Conservation (phyloP, 305 asterid species). For the Fraxinus greggii region DNA sequence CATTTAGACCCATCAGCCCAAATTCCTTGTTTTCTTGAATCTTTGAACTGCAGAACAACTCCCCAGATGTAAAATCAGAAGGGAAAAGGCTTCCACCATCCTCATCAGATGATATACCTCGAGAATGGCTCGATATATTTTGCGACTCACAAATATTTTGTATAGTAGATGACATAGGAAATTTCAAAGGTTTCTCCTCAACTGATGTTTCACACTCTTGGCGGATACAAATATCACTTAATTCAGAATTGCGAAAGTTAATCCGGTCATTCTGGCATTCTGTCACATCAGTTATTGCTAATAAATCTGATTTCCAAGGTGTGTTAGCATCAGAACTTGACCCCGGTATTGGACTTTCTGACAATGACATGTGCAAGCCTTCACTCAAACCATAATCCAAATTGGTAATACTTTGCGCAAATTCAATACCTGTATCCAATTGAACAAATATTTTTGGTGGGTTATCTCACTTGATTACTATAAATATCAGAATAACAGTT, state of each 20-base stretch:
- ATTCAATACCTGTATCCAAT: constrained; percentile 58
- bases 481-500: not conserved
- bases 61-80: constrained; percentile 31
- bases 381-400: constrained; percentile 57
- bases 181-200: constrained; percentile 41
- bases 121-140: constrained; percentile 53
- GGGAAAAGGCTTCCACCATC: constrained; percentile 38
- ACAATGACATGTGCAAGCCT: constrained; percentile 48
- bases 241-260: constrained; percentile 36
- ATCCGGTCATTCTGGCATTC: constrained; percentile 38
- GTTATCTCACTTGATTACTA: not conserved
- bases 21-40: constrained; percentile 34
- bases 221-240: constrained; percentile 35
- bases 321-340: constrained; percentile 37
- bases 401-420: constrained; percentile 57
- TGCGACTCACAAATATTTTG: constrained; percentile 47
- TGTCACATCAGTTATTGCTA: constrained; percentile 38
- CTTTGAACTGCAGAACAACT: constrained; percentile 32
- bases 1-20: constrained; percentile 27
- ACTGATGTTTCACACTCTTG: constrained; percentile 33
- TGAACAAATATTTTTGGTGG: not conserved
- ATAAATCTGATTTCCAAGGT: constrained; percentile 51
- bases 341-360: constrained; percentile 41
- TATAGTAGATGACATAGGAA: constrained; percentile 39
- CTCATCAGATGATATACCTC: constrained; percentile 46